Evolutionary conservation across 257 asterid genomes (phyloP), one percentile per base, ranked within the genome.

Genomic region (Solanum appendiculatum): DNA sequence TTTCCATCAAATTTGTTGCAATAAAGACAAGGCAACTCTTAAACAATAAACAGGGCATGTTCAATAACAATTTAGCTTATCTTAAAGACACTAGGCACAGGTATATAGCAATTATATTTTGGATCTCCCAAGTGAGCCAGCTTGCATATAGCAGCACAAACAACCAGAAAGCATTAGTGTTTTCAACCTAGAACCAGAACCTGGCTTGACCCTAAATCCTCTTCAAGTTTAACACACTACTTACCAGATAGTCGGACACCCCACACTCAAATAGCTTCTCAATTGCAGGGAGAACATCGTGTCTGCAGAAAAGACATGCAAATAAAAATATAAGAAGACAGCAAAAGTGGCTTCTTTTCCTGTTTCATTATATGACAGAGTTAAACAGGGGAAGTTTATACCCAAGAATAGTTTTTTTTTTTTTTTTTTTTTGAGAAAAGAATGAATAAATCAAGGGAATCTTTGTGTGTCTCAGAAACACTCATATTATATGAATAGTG

Each of bases 211-310:
- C 66, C 25, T 9, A 46, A 18, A 6, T 48, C 64, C 85, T 80
- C n/a, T 29, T 29, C 68, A 31, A 20, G 27, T 20, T 80, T 44
- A 70, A 48, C 83, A 86, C 51, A 86, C 36, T 81, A 85, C 94
- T 21, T 85, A 97, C 99, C 98, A 95, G 93, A 89, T 97, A 97
- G 91, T 97, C 99, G 87, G 98, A 92, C 60, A 97, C 91, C 72
- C 98, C 99, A 87, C 92, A 93, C 89, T 97, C 99, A 63, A 92
- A 97, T 87, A 96, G 91, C 92, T 93, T 92, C 89, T 94, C 98
- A 87, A 95, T 90, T 51, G 91, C 91, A 84, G 92, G 88, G 75
- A 93, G 87, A 82, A 88, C 95, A 73, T 96, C 98, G n/a, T 87
- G 88, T 78, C 99, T 97, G 97, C 91, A 31, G 46, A 69, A 40